These are phyloP conservation scores for Sinapis alba DNA, from an alignment of 441 rosid species.

Conservation along the genomic window DNA sequence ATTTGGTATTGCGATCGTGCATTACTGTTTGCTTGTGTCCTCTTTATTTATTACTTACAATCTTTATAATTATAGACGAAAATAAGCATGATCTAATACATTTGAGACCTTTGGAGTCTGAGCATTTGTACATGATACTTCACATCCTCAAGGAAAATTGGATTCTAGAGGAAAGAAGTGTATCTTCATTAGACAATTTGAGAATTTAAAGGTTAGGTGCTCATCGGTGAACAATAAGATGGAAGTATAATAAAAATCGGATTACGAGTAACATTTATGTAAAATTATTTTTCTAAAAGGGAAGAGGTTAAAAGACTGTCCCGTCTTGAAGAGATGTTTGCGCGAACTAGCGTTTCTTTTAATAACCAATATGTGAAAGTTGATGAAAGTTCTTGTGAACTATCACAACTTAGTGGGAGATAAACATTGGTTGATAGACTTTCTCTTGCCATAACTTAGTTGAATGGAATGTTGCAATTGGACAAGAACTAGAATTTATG, in stretches of 20 bases:
- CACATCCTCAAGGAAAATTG: background rate
- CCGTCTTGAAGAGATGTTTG: background rate
- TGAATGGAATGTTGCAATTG: background rate
- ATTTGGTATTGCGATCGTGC: background rate
- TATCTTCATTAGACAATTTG: background rate
- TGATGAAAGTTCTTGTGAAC: background rate
- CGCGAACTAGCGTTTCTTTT: background rate
- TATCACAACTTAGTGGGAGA: conserved; percentile 14
- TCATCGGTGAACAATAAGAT: background rate
- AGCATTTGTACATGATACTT: background rate
- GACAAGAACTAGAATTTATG: background rate
- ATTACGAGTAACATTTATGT: background rate
- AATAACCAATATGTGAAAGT: background rate
- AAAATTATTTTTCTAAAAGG: background rate
- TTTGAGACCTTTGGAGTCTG: too few species aligned
- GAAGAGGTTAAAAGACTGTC: background rate
- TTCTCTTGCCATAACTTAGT: background rate
- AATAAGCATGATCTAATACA: too few species aligned
- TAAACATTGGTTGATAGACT: background rate
- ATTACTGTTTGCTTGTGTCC: background rate
- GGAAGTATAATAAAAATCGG: background rate
- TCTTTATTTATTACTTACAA: too few species aligned
- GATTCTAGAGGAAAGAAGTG: background rate
- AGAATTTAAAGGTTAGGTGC: background rate
- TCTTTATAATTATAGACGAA: too few species aligned